Percentiles rank a stretch among this genome's conserved stretches.
Evolutionary conservation across 176 grass and related monocot genomes (phyloP).

Genomic region (Otatea glauca): DNA sequence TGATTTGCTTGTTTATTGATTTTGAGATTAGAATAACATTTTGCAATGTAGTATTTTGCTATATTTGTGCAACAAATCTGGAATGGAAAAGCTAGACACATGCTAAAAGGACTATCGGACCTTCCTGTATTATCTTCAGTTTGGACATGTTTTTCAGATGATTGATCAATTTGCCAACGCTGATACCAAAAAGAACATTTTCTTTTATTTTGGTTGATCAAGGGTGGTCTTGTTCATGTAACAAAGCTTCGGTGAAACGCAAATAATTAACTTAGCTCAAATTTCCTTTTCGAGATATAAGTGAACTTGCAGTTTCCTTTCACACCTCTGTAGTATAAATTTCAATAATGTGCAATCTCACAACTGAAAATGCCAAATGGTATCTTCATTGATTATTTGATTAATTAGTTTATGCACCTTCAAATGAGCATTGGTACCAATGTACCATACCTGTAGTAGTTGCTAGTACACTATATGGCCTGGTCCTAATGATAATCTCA

Average conservation of each 20-base stretch:
- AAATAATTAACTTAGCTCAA: background rate
- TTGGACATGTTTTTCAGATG: constrained; percentile 1
- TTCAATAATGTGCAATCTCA: background rate
- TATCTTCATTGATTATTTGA: background rate
- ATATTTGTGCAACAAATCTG: background rate
- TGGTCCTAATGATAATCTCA: background rate
- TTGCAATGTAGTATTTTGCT: background rate
- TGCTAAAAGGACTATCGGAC: constrained; percentile 4
- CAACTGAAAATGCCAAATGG: background rate
- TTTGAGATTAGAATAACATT: constrained; percentile 9
- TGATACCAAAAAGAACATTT: background rate
- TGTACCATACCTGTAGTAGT: background rate
- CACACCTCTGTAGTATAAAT: background rate
- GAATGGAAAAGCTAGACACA: background rate
- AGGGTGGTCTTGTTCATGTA: background rate
- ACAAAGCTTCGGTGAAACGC: background rate
- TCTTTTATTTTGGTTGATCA: background rate
- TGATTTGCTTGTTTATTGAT: constrained; percentile 36
- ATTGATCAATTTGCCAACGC: background rate
- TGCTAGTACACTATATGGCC: background rate
- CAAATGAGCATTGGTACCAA: background rate
- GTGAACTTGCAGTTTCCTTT: constrained; percentile 24
- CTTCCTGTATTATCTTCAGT: background rate
- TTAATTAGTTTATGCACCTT: background rate
- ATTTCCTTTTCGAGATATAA: background rate